Evolutionary conservation across 768 basidiomycete species (phyloP).

Genomic region (Collybiopsis confluens): DNA sequence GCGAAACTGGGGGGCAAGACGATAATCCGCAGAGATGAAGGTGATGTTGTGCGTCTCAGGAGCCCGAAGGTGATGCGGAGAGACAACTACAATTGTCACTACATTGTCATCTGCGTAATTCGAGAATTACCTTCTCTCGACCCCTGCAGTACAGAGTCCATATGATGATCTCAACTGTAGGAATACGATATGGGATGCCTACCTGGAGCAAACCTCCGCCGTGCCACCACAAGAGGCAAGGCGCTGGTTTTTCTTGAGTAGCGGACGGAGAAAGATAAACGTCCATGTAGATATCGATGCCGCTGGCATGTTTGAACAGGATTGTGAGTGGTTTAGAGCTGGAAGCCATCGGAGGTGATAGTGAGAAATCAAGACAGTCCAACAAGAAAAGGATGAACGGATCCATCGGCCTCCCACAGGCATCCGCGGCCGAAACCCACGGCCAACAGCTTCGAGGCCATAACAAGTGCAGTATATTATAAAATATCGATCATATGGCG

Average conservation of each 20-base stretch:
- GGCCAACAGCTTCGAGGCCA: not conserved
- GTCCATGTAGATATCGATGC: slow-evolving; percentile 29
- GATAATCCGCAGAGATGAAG: slow-evolving; percentile 31
- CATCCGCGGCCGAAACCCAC: too few species aligned
- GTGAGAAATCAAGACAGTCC: not conserved
- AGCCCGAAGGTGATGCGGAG: slow-evolving; percentile 31
- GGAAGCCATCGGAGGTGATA: not conserved
- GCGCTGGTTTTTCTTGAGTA: slow-evolving; percentile 22
- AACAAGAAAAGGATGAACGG: too few species aligned
- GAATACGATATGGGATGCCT: not conserved
- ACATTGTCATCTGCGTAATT: too few species aligned
- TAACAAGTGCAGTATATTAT: not conserved
- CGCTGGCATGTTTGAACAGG: slow-evolving; percentile 27
- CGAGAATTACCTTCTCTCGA: slow-evolving; percentile 20
- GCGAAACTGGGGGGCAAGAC: slow-evolving; percentile 32
- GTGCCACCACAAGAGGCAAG: slow-evolving; percentile 33
- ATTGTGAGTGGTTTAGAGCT: slow-evolving; percentile 22
- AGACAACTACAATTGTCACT: slow-evolving; percentile 15
- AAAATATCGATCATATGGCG: not conserved
- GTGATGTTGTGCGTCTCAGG: slow-evolving; percentile 27
- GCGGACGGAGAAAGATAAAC: slow-evolving; percentile 28
- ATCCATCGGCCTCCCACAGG: too few species aligned
- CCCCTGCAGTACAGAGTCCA: slow-evolving; percentile 16
- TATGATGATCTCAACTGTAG: not conserved
- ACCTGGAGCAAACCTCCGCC: slow-evolving; percentile 33